A percentile compares a stretch with the other conserved stretches of the same genome.
Evolutionary conservation across 2,329 filamentous ascomycete genomes (phyloP).

Genomic region (Cryphonectria naterciae): DNA sequence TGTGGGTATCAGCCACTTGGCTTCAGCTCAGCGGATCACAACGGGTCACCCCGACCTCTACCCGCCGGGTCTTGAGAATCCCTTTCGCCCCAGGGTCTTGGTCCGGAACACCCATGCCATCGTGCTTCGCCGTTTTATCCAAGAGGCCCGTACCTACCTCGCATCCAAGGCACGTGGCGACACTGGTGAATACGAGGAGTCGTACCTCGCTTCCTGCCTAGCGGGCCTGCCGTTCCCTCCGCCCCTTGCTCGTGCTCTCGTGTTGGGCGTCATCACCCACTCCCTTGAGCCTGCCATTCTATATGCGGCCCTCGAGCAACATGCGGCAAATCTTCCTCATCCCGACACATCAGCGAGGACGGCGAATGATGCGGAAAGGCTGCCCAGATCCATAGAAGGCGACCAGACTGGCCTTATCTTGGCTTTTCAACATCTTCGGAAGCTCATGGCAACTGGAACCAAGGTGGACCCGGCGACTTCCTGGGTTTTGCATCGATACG

Average conservation of each 20-base stretch:
- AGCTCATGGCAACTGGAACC: not conserved
- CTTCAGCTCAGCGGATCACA: constrained; percentile 7
- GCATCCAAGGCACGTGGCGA: not conserved
- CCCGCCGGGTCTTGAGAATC: not conserved
- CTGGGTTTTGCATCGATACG: not conserved
- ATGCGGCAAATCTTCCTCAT: not conserved
- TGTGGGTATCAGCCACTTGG: not conserved
- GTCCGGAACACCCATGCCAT: not conserved
- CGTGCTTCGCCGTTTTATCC: not conserved
- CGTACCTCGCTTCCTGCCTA: constrained; percentile 10
- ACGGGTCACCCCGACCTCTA: constrained; percentile 15
- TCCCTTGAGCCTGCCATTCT: constrained; percentile 19
- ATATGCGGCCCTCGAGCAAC: constrained; percentile 18
- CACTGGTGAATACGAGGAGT: not conserved
- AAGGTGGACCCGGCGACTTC: not conserved
- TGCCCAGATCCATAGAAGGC: not conserved
- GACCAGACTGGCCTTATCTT: constrained; percentile 3
- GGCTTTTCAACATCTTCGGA: constrained; percentile 9
- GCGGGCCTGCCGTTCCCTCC: constrained; percentile 20
- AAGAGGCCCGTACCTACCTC: constrained; percentile 11
- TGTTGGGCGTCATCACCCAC: constrained; percentile 5
- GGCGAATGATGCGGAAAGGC: not conserved
- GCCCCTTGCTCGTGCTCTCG: constrained; percentile 11
- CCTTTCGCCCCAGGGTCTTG: constrained; percentile 20
- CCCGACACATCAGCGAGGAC: not conserved